phyloP scores from a whole-genome alignment of 1,284 basidiomycete genomes.

The Heterobasidion occidentale region DNA sequence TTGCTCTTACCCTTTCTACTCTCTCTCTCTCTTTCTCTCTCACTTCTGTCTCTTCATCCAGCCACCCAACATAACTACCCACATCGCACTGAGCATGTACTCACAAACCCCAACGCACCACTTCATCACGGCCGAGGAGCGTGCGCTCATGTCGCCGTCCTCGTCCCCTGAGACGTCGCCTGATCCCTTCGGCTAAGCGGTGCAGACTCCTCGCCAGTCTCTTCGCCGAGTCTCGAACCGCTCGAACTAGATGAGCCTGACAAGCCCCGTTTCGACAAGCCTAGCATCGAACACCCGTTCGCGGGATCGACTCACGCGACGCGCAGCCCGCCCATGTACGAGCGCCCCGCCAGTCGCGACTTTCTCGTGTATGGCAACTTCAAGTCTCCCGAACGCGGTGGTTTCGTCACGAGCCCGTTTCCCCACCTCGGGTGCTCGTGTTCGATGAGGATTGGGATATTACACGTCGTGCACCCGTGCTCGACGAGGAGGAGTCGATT shows the following conservation, averaged over 20 bases:
- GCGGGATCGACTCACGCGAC: constrained; percentile 10
- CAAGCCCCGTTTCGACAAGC: neutral
- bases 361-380: neutral
- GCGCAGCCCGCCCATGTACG: constrained; percentile 9
- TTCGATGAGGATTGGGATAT: constrained; percentile 3
- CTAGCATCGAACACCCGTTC: constrained; percentile 7
- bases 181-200: neutral
- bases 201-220: neutral
- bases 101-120: neutral
- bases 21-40: no score
- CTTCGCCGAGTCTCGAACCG: constrained; percentile 2
- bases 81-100: no score
- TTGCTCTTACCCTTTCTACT: no score
- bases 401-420: neutral
- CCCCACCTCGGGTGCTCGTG: neutral
- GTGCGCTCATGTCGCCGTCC: neutral
- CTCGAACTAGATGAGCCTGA: neutral
- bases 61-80: no score
- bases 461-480: constrained; percentile 1
- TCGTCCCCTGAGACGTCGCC: neutral
- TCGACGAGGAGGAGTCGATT: constrained; percentile 19
- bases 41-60: no score
- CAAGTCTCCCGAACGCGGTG: no score
- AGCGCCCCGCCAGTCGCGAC: neutral
- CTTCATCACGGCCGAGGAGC: neutral